Base-by-base conservation (phyloP, 495 filamentous ascomycete species). In the Penicillium angulare region DNA sequence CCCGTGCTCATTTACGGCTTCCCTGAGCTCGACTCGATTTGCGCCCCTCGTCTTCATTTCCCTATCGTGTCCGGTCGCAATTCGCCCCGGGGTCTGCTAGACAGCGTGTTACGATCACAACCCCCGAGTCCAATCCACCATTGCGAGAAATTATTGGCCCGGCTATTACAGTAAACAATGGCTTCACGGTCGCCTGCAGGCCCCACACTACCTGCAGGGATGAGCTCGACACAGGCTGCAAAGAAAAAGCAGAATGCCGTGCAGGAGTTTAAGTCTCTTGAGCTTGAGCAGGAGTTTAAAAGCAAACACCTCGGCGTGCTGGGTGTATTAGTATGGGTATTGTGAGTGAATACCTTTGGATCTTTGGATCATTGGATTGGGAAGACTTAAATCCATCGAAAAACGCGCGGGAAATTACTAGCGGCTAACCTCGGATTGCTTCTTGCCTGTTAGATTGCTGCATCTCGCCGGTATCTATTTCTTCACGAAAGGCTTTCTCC, bases 401-500 rank as follows among this genome's bases (percentile, higher is more conserved):
- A 7, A 16, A 9, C 3, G 26, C n/a, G n/a, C n/a, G n/a, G n/a
- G n/a, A n/a, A n/a, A 24, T 36, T 45, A 33, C 36, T 17, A 24
- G 38, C 27, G 49, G 22, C 55, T 49, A 15, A 59, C 31, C 1
- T 29, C 32, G 27, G 24, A 31, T 50, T 9, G 40, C 16, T 16
- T 10, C 35, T n/a, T 57, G 13, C 13, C 6, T 7, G 13, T 26
- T 24, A 87, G 84, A 43, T 70, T 82, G 55, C 73, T 97, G 18
- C 92, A 97, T 62, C 73, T 79, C 52, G 76, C 86, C 22, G 93
- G 90, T 24, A 86, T 97, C 53, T 89, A 86, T 58, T 86, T 95
- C 62, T 98, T 98, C 71, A 92, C 90, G 48, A 90, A 88, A 66
- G 93, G 93, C n/a, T 98, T 98, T 70, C 85, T 98, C 43, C 81